phyloP scores from a whole-genome alignment of 1,139 yeast genomes.

The Diutina neorugosa region DNA sequence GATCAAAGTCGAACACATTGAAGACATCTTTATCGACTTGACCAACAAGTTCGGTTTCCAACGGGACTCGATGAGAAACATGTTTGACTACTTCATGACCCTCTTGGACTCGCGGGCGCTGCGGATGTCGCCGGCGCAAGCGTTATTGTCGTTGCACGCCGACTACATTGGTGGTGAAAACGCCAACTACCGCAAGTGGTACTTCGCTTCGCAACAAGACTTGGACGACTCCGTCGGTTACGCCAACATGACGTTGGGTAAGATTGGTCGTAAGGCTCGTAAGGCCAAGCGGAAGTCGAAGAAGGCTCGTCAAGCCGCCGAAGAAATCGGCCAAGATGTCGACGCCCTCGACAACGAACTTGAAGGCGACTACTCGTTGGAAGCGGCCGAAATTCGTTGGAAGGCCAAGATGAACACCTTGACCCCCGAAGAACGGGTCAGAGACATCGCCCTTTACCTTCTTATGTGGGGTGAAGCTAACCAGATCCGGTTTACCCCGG shows the following conservation, averaged over 20 bases:
- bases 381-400: slow-evolving; percentile 42
- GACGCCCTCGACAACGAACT: slow-evolving; percentile 60
- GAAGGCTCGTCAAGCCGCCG: slow-evolving; percentile 5
- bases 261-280: slow-evolving; percentile 39
- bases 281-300: slow-evolving; percentile 38
- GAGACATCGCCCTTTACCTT: slow-evolving; percentile 82
- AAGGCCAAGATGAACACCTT: slow-evolving; percentile 36
- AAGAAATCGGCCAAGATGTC: slow-evolving; percentile 30
- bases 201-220: slow-evolving; percentile 80
- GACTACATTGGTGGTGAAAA: slow-evolving; percentile 95
- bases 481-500: slow-evolving; percentile 93
- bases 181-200: slow-evolving; percentile 91
- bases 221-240: slow-evolving; percentile 25
- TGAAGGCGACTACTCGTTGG: slow-evolving; percentile 70
- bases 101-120: slow-evolving; percentile 90
- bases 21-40: slow-evolving; percentile 81
- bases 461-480: slow-evolving; percentile 98
- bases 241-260: slow-evolving; percentile 51
- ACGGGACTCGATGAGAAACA: slow-evolving; percentile 83
- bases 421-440: slow-evolving; percentile 60
- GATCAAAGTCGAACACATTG: slow-evolving; percentile 75
- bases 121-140: slow-evolving; percentile 95
- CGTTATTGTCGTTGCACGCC: slow-evolving; percentile 83
- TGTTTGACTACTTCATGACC: slow-evolving; percentile 93
- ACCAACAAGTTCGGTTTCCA: slow-evolving; percentile 82